Evolutionary conservation across 1,284 basidiomycete genomes (phyloP).

Genomic region (Ganoderma multipileum): DNA sequence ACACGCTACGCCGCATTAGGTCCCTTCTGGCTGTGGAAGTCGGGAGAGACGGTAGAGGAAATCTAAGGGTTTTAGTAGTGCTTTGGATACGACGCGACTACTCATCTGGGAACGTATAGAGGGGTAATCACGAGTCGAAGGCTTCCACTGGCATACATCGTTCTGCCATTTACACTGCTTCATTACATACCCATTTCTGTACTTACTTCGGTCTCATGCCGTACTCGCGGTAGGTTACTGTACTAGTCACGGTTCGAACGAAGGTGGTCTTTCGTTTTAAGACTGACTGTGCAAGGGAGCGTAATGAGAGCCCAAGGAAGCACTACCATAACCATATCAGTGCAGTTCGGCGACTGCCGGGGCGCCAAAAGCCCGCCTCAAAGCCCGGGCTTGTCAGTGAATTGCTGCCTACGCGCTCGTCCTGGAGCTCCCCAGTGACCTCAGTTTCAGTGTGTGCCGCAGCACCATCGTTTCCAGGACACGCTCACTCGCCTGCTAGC

Average conservation of each 20-base stretch:
- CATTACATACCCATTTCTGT: not conserved
- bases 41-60: constrained; percentile 12
- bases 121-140: too few species aligned
- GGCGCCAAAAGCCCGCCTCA: not conserved
- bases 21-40: constrained; percentile 45
- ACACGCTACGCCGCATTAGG: constrained; percentile 25
- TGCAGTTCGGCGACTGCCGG: constrained; percentile 6
- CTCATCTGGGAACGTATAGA: not conserved
- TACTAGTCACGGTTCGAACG: not conserved
- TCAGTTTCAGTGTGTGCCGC: not conserved
- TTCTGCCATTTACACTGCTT: not conserved
- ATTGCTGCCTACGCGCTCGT: not conserved
- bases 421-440: not conserved
- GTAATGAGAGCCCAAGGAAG: not conserved
- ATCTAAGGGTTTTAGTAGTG: not conserved
- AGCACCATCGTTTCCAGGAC: not conserved
- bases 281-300: not conserved
- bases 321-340: constrained; percentile 1
- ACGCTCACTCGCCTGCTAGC: not conserved
- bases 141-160: not conserved
- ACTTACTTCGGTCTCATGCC: not conserved
- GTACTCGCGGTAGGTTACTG: not conserved
- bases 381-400: too few species aligned
- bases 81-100: not conserved
- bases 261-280: not conserved